These are phyloP conservation scores for Priceomyces carsonii DNA, from an alignment of 805 yeast genomes.

Conservation along the genomic window DNA sequence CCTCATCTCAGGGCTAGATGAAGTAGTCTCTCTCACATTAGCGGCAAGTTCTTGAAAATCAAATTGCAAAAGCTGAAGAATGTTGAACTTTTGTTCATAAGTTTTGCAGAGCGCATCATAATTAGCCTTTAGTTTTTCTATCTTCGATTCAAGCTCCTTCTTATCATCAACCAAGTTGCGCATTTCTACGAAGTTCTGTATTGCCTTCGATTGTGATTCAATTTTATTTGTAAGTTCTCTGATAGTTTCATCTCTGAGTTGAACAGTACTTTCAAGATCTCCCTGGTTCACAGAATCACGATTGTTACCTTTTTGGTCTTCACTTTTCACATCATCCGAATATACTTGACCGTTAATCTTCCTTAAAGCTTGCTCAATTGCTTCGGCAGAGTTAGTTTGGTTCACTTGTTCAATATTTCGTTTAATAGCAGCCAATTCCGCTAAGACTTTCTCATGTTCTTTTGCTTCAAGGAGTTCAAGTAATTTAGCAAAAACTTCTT, in stretches of 20 bases:
- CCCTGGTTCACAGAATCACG: no score
- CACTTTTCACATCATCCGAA: no score
- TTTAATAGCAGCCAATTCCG: no score
- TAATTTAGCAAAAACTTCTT: no score
- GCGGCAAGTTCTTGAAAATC: constrained; percentile 19
- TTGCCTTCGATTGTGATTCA: not conserved
- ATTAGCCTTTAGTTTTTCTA: constrained; percentile 15
- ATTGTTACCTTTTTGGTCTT: no score
- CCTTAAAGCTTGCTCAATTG: no score
- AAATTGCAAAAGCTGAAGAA: constrained; percentile 20
- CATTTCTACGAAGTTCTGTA: not conserved
- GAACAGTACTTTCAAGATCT: no score
- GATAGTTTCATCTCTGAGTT: not conserved
- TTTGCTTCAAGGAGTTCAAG: no score
- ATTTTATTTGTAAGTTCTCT: constrained; percentile 1
- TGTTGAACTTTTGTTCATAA: constrained; percentile 25
- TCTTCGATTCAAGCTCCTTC: constrained; percentile 5
- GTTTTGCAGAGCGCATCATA: constrained; percentile 19
- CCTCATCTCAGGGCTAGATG: constrained; percentile 4
- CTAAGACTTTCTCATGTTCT: no score
- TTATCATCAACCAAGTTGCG: not conserved
- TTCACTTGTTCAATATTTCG: no score
- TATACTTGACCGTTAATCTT: no score
- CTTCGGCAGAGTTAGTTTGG: no score
- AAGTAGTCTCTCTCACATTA: constrained; percentile 11